Base-by-base conservation (phyloP, 164 flowering plant species). In the Platanus orientalis region DNA sequence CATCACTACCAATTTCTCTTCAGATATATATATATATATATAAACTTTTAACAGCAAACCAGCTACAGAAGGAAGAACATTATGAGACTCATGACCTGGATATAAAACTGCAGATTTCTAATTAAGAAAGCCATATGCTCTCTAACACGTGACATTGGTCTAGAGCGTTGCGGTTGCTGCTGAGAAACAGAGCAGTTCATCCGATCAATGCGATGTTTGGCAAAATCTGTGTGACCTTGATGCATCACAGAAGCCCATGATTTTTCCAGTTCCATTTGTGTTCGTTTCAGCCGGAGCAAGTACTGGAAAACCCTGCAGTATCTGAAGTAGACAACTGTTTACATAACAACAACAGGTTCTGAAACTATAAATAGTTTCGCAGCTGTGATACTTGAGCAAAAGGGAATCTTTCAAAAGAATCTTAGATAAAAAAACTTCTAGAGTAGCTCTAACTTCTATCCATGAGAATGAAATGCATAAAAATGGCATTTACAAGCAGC, bases 231-330 rank as follows among this genome's bases (percentile, higher is more conserved):
- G 70, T 91, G 97, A 80, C 88, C 96, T 80, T 95, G 96, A 73
- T 92, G 96, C 96, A 88, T 95, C 45, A 81, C 89, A 58, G 89
- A 84, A 58, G 97, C 99, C 99, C 99, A 95, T 44, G 97, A 88
- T 69, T 92, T 95, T 65, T 95, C 99, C 83, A 95, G 80, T 75
- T 95, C 97, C 96, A 95, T 89, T 60, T 95, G 99, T 24, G 99
- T 92, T 58, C 96, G 76, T 64, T 89, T 95, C 28, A 95, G 86
- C 71, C 96, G 82, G 58, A 92, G 81, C 74, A 91, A 80, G 69
- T 95, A 88, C 68, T 92, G 97, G 70, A 95, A 95, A 57, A 95
- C 79, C 76, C 75, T 81, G 58, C 71, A 73, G 62, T 94, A 94
- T 80, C 99, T 94, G 76, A 27, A 76, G 54, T 56, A 75, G 7